Base-by-base conservation (phyloP, 805 yeast species). In the Yarrowia sp. region DNA sequence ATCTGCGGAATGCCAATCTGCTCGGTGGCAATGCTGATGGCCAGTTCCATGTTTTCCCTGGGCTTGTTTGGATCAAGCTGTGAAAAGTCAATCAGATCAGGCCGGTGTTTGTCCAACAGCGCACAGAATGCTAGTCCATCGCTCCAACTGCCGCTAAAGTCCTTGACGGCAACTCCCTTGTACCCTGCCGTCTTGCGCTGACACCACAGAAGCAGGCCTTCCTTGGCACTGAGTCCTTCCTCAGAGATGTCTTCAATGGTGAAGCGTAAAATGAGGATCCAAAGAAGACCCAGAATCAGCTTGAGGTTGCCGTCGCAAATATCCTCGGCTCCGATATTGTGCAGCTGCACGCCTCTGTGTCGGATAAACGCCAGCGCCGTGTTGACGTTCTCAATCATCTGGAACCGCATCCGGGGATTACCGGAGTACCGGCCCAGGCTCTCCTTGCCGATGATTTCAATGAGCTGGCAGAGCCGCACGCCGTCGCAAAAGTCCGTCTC, bases 221-320 rank as follows among this genome's bases (percentile, higher is more conserved):
- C 84, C 63, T 81, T 80, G 26, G 82, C 82, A 4, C 78, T 73
- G 15, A 77, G 70, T 1, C 82, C 82, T 55, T 79, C 81, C 56
- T 79, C 79, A 64, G 71, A 74, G 73, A 79, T 79, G 38, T 78
- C 80, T 8, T 78, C 76, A 42, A 79, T 76, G n/a, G 82, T 76
- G 70, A 78, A 79, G 19, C 78, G 69, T 40, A 79, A 69, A 71
- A 79, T 79, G 42, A 79, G 71, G 49, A 79, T 77, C 98, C 98
- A 93, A 73, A 93, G 89, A 72, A 93, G 83, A 69, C 98, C 98
- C 72, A 94, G 81, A 70, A 93, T 90, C 77, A 93, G 85, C 79
- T 93, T 97, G 76, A 92, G 96, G 74, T 90, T 93, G 74, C 98
- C 98, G 75, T 92, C 98, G 71, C 91, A 89, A 67, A 93, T 91